Percentiles rank a stretch among this genome's conserved stretches.
These are phyloP conservation scores for Globisporangium okanoganense DNA, from an alignment of 352 stramenopile genomes.

Conservation along the genomic window DNA sequence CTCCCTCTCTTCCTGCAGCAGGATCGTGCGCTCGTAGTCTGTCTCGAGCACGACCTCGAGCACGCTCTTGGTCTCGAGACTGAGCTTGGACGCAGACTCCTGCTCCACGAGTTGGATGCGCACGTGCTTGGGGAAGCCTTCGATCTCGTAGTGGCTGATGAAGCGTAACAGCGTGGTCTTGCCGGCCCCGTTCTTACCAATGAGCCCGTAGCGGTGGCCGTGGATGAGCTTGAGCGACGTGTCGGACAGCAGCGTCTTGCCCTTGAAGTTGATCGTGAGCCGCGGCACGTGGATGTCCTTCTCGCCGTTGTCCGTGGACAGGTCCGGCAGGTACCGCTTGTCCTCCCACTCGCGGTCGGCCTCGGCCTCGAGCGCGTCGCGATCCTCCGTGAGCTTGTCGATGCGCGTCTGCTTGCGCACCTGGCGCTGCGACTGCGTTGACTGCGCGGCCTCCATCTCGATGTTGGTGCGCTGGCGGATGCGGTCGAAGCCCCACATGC, in stretches of 20 bases:
- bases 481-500: constrained; percentile 87
- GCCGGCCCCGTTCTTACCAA: constrained; percentile 90
- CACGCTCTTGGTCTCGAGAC: constrained; percentile 79
- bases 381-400: constrained; percentile 55
- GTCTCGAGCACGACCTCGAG: constrained; percentile 93
- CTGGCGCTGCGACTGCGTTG: constrained; percentile 72
- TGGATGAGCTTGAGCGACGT: constrained; percentile 85
- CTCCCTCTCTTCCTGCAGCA: constrained; percentile 94
- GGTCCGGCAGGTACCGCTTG: constrained; percentile 62
- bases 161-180: constrained; percentile 96
- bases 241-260: constrained; percentile 84
- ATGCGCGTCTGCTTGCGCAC: constrained; percentile 78
- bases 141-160: constrained; percentile 96
- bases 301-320: constrained; percentile 77
- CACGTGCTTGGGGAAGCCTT: constrained; percentile 95
- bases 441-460: constrained; percentile 72
- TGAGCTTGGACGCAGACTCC: constrained; percentile 88
- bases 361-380: constrained; percentile 52
- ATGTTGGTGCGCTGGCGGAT: constrained; percentile 75
- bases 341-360: constrained; percentile 81
- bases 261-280: constrained; percentile 89
- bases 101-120: constrained; percentile 95
- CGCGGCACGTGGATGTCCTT: constrained; percentile 87
- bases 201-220: constrained; percentile 88
- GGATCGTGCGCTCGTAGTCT: constrained; percentile 91